A percentile compares a stretch with the other conserved stretches of the same genome.
These are phyloP conservation scores for Tetrapyrgos nigripes DNA, from an alignment of 1,284 basidiomycete genomes.

Conservation along the genomic window DNA sequence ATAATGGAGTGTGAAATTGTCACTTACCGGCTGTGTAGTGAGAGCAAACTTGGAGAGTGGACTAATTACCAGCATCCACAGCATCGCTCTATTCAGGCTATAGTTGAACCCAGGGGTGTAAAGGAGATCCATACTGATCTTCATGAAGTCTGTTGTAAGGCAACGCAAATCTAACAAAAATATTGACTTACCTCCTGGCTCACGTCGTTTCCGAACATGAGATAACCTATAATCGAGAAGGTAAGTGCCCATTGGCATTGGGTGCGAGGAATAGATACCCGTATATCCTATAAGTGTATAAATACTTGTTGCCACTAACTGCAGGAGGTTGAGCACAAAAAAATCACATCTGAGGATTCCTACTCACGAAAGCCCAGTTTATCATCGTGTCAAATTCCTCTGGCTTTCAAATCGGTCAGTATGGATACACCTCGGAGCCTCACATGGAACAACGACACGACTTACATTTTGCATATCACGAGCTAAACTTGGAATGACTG, in stretches of 20 bases:
- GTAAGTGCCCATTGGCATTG: not conserved
- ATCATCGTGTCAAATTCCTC: constrained; percentile 85
- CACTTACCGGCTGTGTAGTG: constrained; percentile 79
- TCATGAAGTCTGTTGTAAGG: constrained; percentile 7
- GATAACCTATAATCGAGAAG: constrained; percentile 56
- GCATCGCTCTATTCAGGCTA: constrained; percentile 75
- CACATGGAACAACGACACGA: too few relatives aligned
- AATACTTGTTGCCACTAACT: constrained; percentile 81
- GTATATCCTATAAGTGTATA: constrained; percentile 85
- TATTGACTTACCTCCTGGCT: constrained; percentile 77
- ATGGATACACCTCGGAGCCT: too few relatives aligned
- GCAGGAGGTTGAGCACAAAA: constrained; percentile 10
- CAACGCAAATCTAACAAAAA: not conserved
- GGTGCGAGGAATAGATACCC: constrained; percentile 44
- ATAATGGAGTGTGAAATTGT: constrained; percentile 4
- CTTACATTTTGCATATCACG: constrained; percentile 91
- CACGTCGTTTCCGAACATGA: constrained; percentile 89
- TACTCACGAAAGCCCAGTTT: constrained; percentile 79
- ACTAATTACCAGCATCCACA: constrained; percentile 92
- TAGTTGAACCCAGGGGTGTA: constrained; percentile 79
- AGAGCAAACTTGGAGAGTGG: constrained; percentile 92
- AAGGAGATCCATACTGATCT: constrained; percentile 90
- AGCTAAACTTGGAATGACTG: constrained; percentile 90
- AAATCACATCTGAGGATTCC: not conserved
- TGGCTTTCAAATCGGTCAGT: too few relatives aligned